Conservation (phyloP, 2,329 filamentous ascomycete species). For the Huntiella decipiens region DNA sequence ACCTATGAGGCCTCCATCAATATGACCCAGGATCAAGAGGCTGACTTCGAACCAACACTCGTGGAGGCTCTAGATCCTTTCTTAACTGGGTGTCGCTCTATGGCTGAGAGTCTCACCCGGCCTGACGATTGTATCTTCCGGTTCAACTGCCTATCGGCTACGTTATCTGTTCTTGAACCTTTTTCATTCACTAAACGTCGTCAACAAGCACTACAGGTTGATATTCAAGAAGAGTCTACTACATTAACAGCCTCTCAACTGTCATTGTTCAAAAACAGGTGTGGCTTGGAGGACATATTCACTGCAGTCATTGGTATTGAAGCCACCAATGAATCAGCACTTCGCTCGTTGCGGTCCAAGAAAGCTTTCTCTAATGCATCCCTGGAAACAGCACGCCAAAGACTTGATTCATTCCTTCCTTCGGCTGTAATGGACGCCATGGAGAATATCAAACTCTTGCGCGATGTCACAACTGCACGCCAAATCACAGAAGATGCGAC, state of each 20-base stretch:
- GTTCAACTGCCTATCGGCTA: slow-evolving; percentile 50
- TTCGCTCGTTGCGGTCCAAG: slow-evolving; percentile 25
- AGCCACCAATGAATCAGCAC: slow-evolving; percentile 27
- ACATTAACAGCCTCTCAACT: slow-evolving; percentile 50
- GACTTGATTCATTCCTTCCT: slow-evolving; percentile 75
- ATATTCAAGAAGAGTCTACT: slow-evolving; percentile 34
- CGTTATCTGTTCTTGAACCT: slow-evolving; percentile 32
- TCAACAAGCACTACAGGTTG: slow-evolving; percentile 34
- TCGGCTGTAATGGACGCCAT: slow-evolving; percentile 84
- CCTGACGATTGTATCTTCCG: slow-evolving; percentile 49
- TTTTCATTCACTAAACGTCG: slow-evolving; percentile 46
- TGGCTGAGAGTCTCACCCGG: slow-evolving; percentile 39
- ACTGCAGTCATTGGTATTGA: slow-evolving; percentile 4
- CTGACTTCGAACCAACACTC: slow-evolving; percentile 57
- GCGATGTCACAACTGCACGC: slow-evolving; percentile 52
- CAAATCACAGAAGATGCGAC: slow-evolving; percentile 68
- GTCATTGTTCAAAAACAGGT: slow-evolving; percentile 52
- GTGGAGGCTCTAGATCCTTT: slow-evolving; percentile 73
- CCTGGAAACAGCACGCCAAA: slow-evolving; percentile 51
- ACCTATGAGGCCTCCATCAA: slow-evolving; percentile 71
- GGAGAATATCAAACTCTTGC: slow-evolving; percentile 57
- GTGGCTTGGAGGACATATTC: slow-evolving; percentile 50
- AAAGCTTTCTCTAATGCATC: slow-evolving; percentile 38
- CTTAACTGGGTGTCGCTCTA: slow-evolving; percentile 51
- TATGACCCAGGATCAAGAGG: slow-evolving; percentile 35